Evolutionary conservation across 352 stramenopile genomes (phyloP), one percentile per base, ranked within the genome.

Genomic region (Globisporangium recalcitrans): DNA sequence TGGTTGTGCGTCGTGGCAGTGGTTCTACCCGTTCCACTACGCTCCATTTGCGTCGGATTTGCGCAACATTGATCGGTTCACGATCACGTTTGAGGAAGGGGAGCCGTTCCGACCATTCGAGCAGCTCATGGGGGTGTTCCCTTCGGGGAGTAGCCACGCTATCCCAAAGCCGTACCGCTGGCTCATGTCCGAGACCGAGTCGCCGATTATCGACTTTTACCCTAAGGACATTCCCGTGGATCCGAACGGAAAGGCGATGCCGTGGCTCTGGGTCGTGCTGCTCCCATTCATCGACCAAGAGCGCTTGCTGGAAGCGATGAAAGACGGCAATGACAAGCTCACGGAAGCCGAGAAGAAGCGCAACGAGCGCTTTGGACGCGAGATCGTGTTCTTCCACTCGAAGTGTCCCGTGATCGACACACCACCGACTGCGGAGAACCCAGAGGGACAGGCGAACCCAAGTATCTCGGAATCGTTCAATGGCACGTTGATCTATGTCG

Each of bases 11-110:
- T 98, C 91, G 59, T 99, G 98, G 98, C 88, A 96, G 47, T 99
- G 98, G 98, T 99, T 99, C 72, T 99, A 98, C 73, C 98, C 97
- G 2, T 99, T 99, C 75, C 97, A 99, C 73, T 99, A 99, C 78
- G 96, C 96, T 0, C 95, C 95, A 3, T 95, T 98, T 47, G 86
- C 95, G 24, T 97, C 85, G 0, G 95, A 98, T 68, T 73, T 98
- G 66, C 89, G 77, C 42, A 93, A 96, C 62, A 89, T 98, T 34
- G 84, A 93, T 58, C 74, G 82, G 3, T 91, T 90, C 27, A 80
- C 85, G 58, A 97, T 99, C 60, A 79, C 87, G 44, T 99, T 99
- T 70, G 82, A 97, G 27, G 69, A 98, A 27, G 97, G 96, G 21
- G 68, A 93, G 66, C 98, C 98, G 2, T 98, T 99, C 61, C 83